Conservation (phyloP, 2,329 filamentous ascomycete species). For the Aschersonia sp. region DNA sequence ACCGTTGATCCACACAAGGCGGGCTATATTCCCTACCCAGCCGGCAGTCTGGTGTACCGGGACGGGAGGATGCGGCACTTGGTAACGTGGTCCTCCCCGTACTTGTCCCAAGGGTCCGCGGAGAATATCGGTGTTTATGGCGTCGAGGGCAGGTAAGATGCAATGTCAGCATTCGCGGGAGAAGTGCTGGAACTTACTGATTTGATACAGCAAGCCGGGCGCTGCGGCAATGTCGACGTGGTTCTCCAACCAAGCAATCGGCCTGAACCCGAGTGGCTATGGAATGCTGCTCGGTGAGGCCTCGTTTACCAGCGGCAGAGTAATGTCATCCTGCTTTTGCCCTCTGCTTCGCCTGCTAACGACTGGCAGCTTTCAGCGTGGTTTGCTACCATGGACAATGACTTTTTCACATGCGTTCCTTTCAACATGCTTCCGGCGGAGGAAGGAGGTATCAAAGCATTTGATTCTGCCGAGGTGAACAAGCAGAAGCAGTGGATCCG, state of each 20-base stretch:
- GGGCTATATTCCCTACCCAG: slow-evolving; percentile 31
- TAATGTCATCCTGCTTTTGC: slow-evolving; percentile 7
- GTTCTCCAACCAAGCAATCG: slow-evolving; percentile 28
- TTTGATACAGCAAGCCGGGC: slow-evolving; percentile 24
- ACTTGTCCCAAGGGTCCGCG: slow-evolving; percentile 21
- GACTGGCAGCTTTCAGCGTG: slow-evolving; percentile 20
- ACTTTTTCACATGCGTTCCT: slow-evolving; percentile 23
- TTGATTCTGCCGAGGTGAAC: slow-evolving; percentile 14
- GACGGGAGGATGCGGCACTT: slow-evolving; percentile 27
- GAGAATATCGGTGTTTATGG: slow-evolving; percentile 27
- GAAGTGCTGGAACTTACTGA: neutral
- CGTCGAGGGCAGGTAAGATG: slow-evolving; percentile 24
- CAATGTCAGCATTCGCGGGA: neutral
- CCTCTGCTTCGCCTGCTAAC: neutral
- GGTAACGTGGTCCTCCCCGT: slow-evolving; percentile 28
- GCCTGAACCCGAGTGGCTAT: slow-evolving; percentile 24
- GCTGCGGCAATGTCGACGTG: slow-evolving; percentile 28
- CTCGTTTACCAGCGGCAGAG: slow-evolving; percentile 26
- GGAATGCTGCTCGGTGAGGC: slow-evolving; percentile 26
- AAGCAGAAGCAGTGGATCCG: slow-evolving; percentile 23
- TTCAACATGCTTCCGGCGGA: slow-evolving; percentile 27
- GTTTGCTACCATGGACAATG: slow-evolving; percentile 23
- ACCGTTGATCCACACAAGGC: slow-evolving; percentile 34
- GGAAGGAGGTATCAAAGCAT: slow-evolving; percentile 4
- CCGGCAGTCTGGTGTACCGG: slow-evolving; percentile 26